Evolutionary conservation across 1,139 yeast genomes (phyloP).

Genomic region (Zhuliangozyma blackwelliae): DNA sequence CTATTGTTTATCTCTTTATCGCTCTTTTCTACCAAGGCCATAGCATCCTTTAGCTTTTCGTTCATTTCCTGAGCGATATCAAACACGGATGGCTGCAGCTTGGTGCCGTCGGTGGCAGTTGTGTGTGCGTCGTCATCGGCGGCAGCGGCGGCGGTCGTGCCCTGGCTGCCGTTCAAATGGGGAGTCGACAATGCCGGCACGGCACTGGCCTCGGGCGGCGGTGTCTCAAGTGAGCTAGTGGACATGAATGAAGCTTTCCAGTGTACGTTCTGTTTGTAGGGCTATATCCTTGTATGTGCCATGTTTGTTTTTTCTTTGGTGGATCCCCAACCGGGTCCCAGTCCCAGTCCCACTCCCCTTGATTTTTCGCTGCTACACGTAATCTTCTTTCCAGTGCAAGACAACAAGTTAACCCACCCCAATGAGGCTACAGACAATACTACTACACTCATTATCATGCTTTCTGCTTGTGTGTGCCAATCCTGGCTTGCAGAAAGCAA

Average conservation of each 20-base stretch:
- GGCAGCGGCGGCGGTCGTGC: not conserved
- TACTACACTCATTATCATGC: conserved; percentile 1
- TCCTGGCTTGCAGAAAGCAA: conserved; percentile 3
- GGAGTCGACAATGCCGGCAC: conserved; percentile 16
- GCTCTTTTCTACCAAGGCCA: conserved; percentile 21
- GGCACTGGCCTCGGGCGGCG: conserved; percentile 6
- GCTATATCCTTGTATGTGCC: too few species aligned
- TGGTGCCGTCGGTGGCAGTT: not conserved
- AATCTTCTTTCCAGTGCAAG: too few species aligned
- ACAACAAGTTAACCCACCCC: too few species aligned
- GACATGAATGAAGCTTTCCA: conserved; percentile 2
- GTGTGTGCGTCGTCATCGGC: conserved; percentile 2
- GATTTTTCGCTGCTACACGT: too few species aligned
- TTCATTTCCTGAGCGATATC: conserved; percentile 53
- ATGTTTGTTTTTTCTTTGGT: too few species aligned
- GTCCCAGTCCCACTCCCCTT: too few species aligned
- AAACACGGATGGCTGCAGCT: conserved; percentile 36
- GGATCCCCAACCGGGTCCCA: too few species aligned
- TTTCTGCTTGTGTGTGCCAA: conserved; percentile 1
- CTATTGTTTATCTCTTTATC: conserved; percentile 27
- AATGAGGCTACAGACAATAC: not conserved
- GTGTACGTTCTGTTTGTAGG: too few species aligned
- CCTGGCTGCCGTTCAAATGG: conserved; percentile 8
- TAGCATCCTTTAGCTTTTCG: conserved; percentile 30
- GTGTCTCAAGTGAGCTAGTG: conserved; percentile 4